A percentile compares a stretch with the other conserved stretches of the same genome.
Conservation (phyloP, 2,329 filamentous ascomycete species). For the Monilinia fructicola region DNA sequence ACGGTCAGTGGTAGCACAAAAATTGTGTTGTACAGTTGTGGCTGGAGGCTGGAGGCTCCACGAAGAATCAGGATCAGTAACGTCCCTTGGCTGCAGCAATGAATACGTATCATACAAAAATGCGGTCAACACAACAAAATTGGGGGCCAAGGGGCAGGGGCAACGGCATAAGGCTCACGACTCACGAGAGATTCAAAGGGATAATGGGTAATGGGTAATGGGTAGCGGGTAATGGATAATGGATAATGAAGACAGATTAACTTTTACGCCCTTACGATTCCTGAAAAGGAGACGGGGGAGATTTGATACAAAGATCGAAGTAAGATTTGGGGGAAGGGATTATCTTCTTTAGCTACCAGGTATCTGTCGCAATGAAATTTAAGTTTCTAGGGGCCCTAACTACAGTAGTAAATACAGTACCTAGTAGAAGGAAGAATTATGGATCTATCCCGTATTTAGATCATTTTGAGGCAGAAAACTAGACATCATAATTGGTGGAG, state of each 20-base stretch:
- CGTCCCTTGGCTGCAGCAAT: neutral
- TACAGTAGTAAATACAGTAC: neutral
- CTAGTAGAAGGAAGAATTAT: slow-evolving; percentile 5
- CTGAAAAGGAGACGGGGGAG: neutral
- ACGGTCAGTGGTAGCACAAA: slow-evolving; percentile 10
- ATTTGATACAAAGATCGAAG: no score
- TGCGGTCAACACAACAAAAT: slow-evolving; percentile 8
- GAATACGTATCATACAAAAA: neutral
- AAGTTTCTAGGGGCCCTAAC: neutral
- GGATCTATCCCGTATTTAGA: slow-evolving; percentile 15
- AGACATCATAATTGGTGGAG: slow-evolving; percentile 19
- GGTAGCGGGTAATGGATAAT: neutral
- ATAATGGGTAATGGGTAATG: neutral
- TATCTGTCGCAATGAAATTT: neutral
- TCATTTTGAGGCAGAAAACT: neutral
- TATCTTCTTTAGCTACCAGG: neutral
- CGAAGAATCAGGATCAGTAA: neutral
- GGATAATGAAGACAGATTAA: neutral
- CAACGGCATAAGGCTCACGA: neutral
- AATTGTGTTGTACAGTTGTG: neutral
- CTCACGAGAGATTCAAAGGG: neutral
- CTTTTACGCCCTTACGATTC: slow-evolving; percentile 1
- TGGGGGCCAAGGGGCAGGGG: slow-evolving; percentile 11
- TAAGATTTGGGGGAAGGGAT: slow-evolving; percentile 2
- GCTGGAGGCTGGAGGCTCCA: slow-evolving; percentile 3